Percentiles rank a stretch among this genome's conserved stretches.
phyloP scores from a whole-genome alignment of 805 yeast genomes.

The Yarrowia alimentaria region DNA sequence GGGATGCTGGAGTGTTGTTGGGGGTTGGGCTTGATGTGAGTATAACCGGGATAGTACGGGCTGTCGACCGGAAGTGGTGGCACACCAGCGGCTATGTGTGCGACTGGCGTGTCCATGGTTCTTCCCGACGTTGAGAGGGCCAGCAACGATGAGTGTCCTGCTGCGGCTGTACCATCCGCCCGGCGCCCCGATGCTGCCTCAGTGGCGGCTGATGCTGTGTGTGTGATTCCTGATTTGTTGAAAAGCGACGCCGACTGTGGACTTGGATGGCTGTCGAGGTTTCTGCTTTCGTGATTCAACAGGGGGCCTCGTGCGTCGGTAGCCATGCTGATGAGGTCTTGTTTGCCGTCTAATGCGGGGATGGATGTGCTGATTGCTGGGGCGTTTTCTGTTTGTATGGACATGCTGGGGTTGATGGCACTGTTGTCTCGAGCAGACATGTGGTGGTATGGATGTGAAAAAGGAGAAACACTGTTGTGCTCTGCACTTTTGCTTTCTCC shows the following conservation, averaged over 20 bases:
- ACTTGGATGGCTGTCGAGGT: neutral
- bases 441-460: neutral
- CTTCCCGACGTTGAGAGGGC: neutral
- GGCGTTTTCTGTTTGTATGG: neutral
- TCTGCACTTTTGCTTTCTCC: constrained; percentile 9
- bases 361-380: neutral
- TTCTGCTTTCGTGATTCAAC: neutral
- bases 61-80: neutral
- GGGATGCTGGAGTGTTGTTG: too few species aligned
- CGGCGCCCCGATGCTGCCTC: neutral
- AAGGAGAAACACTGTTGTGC: constrained; percentile 4
- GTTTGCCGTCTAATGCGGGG: neutral
- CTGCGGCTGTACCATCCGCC: neutral
- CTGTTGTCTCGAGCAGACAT: constrained; percentile 8
- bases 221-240: neutral
- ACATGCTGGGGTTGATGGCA: neutral
- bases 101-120: neutral
- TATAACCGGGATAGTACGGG: constrained; percentile 1
- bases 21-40: constrained; percentile 6
- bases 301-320: constrained; percentile 7
- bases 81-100: neutral
- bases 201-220: neutral
- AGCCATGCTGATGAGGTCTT: neutral
- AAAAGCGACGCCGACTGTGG: constrained; percentile 13
- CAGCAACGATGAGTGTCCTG: too few species aligned